Percentiles rank a stretch among this genome's conserved stretches.
These are phyloP conservation scores for Syzygium aqueum DNA, from an alignment of 345 rosid genomes.

Conservation along the genomic window DNA sequence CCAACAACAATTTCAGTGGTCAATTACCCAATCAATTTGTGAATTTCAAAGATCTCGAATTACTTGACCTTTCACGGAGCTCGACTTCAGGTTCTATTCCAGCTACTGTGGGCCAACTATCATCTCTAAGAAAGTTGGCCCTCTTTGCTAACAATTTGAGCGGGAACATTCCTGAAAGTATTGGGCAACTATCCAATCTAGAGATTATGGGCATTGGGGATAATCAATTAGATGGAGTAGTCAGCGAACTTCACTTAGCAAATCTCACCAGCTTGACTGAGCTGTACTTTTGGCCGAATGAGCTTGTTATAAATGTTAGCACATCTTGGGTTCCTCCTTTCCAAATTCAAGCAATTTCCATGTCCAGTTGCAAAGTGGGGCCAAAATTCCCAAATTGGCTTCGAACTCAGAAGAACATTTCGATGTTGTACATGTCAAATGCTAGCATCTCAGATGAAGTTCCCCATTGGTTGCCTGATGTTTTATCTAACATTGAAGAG, in stretches of 20 bases:
- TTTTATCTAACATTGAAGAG: not conserved
- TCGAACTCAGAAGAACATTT: not conserved
- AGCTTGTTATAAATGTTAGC: not conserved
- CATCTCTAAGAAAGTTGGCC: not conserved
- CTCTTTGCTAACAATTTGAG: conserved; percentile 2
- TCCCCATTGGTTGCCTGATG: not conserved
- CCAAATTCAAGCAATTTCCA: not conserved
- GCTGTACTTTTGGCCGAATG: not conserved
- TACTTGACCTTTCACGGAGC: not conserved
- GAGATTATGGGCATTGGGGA: not conserved
- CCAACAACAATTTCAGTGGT: conserved; percentile 5
- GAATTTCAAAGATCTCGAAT: not conserved
- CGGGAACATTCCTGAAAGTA: conserved; percentile 6
- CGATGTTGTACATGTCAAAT: not conserved
- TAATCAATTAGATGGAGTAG: conserved; percentile 9
- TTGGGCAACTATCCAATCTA: conserved; percentile 7
- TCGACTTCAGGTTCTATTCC: conserved; percentile 16
- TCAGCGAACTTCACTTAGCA: conserved; percentile 11
- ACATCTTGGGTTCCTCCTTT: not conserved
- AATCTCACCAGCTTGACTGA: conserved; percentile 6
- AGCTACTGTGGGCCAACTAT: not conserved
- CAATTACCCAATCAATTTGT: conserved; percentile 1
- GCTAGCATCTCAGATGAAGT: not conserved
- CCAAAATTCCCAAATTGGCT: not conserved
- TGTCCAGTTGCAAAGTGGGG: not conserved